Base-by-base conservation (phyloP, 306 rosid species). In the Gastrolobium bilobum region DNA sequence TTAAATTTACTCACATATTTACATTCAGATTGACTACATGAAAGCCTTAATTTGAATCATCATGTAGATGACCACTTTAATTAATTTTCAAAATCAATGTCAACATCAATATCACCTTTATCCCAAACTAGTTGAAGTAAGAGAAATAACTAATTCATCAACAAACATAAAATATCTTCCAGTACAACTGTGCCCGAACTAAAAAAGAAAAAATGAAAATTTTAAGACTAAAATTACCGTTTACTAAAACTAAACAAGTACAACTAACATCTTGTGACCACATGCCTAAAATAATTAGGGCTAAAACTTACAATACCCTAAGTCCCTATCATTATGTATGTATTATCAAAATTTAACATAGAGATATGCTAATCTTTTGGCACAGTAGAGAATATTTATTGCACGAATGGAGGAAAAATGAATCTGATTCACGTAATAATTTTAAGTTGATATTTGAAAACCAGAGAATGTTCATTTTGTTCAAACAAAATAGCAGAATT, bases 141-240 rank as follows among this genome's bases (percentile, higher is more conserved):
- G 26, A 29, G 38, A 73, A 30, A 42, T 73, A 3, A 26, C 0
- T 43, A 43, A 47, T 10, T 58, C 58, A 59, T 33, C 58, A 31
- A 46, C 46, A 74, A 74, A 46, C 71, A 34, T 75, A 34, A 54
- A 62, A 62, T 62, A 48, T 11, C 48, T 62, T 68, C 66, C 79
- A 43, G 50, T 51, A 34, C 43, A 57, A 37, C 29, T 52, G 57
- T 50, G 10, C 30, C 44, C 31, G 38, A 71, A 20, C 10, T 53
- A 53, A 31, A n/a, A 53, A 4, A 29, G 60, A 29, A 48, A 43
- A 70, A 67, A n/a, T 1, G 8, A 7, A 33, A 7, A 26, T 34
- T 13, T 20, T 4, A 58, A 58, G 34, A 59, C 33, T 40, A 9
- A 62, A 30, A 52, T 5, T 42, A 40, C 56, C 51, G 20, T 10